phyloP scores from a whole-genome alignment of 192 early-diverging fungal genomes.

The Dissophora ornata region DNA sequence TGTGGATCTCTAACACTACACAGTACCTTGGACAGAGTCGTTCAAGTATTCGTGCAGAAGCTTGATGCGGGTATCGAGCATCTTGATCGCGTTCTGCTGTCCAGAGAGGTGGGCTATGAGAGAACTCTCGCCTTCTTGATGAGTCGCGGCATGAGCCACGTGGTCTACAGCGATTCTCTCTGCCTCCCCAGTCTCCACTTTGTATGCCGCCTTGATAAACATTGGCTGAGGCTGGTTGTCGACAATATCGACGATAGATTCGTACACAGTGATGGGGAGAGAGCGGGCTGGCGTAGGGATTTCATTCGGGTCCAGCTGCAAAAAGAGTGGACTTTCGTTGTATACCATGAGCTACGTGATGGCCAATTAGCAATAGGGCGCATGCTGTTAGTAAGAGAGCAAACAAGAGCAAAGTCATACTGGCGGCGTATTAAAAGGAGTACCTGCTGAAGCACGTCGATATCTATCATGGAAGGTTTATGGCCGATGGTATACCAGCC shows the following conservation, averaged over 20 bases:
- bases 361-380: too few relatives aligned
- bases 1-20: neutral
- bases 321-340: conserved; percentile 82
- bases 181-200: conserved; percentile 87
- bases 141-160: conserved; percentile 75
- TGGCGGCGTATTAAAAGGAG: neutral
- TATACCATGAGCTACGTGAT: conserved; percentile 68
- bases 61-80: conserved; percentile 79
- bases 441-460: conserved; percentile 83
- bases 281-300: conserved; percentile 64
- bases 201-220: conserved; percentile 75
- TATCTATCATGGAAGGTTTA: conserved; percentile 68
- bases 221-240: conserved; percentile 65
- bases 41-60: conserved; percentile 77
- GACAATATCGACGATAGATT: conserved; percentile 78
- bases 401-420: neutral
- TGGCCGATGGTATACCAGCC: conserved; percentile 87
- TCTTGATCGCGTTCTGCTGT: conserved; percentile 84
- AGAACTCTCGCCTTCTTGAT: conserved; percentile 63
- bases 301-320: conserved; percentile 74
- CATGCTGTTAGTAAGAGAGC: too few relatives aligned
- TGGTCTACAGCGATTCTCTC: conserved; percentile 91
- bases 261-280: conserved; percentile 82
- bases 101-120: conserved; percentile 76
- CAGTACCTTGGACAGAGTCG: conserved; percentile 73